phyloP scores from a whole-genome alignment of 805 yeast species.

The Zygosaccharomyces lentus region DNA sequence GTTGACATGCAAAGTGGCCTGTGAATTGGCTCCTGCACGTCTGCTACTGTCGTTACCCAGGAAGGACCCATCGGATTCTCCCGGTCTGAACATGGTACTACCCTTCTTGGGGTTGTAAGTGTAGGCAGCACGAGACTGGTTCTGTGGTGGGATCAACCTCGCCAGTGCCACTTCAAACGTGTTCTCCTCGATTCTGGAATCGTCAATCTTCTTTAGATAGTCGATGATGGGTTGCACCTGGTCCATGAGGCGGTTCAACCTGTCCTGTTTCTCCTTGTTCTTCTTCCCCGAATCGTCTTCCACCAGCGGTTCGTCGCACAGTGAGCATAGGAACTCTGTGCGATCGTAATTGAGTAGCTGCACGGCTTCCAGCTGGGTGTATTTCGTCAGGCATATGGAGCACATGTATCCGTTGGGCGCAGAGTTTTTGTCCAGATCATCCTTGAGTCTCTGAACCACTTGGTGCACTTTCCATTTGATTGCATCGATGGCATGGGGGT shows the following conservation, averaged over 20 bases:
- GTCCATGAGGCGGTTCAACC: conserved; percentile 76
- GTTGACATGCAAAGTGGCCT: conserved; percentile 84
- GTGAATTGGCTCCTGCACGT: conserved; percentile 58
- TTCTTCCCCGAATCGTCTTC: conserved; percentile 89
- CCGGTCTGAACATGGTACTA: conserved; percentile 42
- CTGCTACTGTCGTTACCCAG: conserved; percentile 41
- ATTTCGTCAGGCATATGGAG: conserved; percentile 76
- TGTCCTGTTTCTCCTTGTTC: conserved; percentile 74
- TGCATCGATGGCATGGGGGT: conserved; percentile 90
- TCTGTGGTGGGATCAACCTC: conserved; percentile 79
- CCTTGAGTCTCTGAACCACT: conserved; percentile 71
- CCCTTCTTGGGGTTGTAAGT: conserved; percentile 50
- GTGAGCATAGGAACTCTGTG: conserved; percentile 76
- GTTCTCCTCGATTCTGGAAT: conserved; percentile 75
- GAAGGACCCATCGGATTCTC: conserved; percentile 32
- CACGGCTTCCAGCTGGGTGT: conserved; percentile 82
- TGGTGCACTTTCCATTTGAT: conserved; percentile 95
- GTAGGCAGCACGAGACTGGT: conserved; percentile 64
- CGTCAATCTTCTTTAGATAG: conserved; percentile 77
- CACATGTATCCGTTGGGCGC: conserved; percentile 95
- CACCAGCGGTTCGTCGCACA: conserved; percentile 69
- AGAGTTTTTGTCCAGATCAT: conserved; percentile 76
- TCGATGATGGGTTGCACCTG: conserved; percentile 86
- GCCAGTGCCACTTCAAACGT: conserved; percentile 82
- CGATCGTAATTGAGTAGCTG: conserved; percentile 74